Percentiles rank a stretch among this genome's conserved stretches.
Evolutionary conservation across 768 basidiomycete species (phyloP).

Genomic region (Trametes meyenii): DNA sequence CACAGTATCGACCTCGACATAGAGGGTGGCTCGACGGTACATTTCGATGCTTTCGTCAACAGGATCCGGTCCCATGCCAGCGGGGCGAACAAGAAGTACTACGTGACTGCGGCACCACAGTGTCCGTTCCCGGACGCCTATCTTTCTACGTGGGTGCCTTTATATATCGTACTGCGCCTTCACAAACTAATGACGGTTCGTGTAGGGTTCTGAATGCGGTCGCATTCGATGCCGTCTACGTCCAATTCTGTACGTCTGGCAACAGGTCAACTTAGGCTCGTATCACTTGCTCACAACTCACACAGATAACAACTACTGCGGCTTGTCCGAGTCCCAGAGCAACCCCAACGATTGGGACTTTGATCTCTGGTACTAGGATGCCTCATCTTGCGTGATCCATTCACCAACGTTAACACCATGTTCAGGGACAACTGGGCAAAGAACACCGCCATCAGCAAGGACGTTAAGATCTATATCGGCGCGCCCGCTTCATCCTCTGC

Average conservation of each 20-base stretch:
- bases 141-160: conserved; percentile 42
- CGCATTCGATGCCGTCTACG: conserved; percentile 72
- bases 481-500: conserved; percentile 61
- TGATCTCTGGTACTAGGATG: conserved; percentile 46
- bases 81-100: conserved; percentile 61
- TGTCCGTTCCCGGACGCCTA: conserved; percentile 73
- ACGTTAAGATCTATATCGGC: conserved; percentile 68
- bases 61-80: conserved; percentile 53
- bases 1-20: conserved; percentile 67
- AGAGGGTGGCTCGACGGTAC: conserved; percentile 55
- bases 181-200: background rate
- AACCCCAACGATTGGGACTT: conserved; percentile 56
- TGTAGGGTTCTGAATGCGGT: conserved; percentile 57
- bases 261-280: background rate
- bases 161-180: background rate
- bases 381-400: background rate
- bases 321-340: conserved; percentile 46
- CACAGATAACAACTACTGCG: conserved; percentile 61
- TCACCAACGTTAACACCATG: background rate
- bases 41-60: conserved; percentile 44
- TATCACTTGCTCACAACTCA: background rate
- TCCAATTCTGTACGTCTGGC: conserved; percentile 59
- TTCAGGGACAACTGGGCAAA: conserved; percentile 68
- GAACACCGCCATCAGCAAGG: conserved; percentile 55
- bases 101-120: conserved; percentile 65